These are phyloP conservation scores for Aspergillus ruber DNA, from an alignment of 2,329 filamentous ascomycete species.

Conservation along the genomic window DNA sequence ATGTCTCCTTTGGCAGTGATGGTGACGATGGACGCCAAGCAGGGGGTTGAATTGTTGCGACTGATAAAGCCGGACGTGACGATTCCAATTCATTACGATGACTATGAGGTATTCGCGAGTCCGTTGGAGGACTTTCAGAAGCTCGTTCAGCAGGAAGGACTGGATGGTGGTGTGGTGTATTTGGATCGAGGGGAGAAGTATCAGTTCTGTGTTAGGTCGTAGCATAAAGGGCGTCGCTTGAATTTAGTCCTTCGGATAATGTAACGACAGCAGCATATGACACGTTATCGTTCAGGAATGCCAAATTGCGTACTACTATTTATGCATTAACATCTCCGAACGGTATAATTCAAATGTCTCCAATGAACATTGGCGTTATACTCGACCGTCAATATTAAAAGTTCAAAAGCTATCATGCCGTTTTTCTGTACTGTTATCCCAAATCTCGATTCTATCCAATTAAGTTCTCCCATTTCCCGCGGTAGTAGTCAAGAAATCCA, in stretches of 20 bases:
- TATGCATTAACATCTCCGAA: not conserved
- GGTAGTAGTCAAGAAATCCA: not conserved
- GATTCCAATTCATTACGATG: slow-evolving; percentile 60
- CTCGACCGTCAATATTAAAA: not conserved
- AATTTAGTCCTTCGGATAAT: not conserved
- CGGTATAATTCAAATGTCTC: not conserved
- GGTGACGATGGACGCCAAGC: slow-evolving; percentile 63
- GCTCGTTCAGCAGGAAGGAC: slow-evolving; percentile 47
- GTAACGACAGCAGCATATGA: not conserved
- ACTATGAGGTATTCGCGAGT: slow-evolving; percentile 57
- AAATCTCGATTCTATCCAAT: not conserved
- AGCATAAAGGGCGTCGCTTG: not conserved
- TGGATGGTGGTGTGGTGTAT: slow-evolving; percentile 52
- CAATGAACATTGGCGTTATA: not conserved
- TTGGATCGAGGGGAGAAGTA: slow-evolving; percentile 55
- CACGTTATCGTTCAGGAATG: not conserved
- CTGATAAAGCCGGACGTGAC: slow-evolving; percentile 56
- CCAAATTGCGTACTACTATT: not conserved
- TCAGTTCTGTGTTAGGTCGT: slow-evolving; percentile 42
- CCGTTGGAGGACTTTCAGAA: slow-evolving; percentile 56
- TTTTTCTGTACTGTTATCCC: not conserved
- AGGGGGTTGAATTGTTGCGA: slow-evolving; percentile 55
- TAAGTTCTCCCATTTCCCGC: not conserved
- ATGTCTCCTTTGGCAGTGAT: slow-evolving; percentile 60
- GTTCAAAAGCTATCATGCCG: not conserved